Evolutionary conservation across 2,329 filamentous ascomycete species (phyloP), one percentile per base, ranked within the genome.

Genomic region (Beauveria scarabaeidicola): DNA sequence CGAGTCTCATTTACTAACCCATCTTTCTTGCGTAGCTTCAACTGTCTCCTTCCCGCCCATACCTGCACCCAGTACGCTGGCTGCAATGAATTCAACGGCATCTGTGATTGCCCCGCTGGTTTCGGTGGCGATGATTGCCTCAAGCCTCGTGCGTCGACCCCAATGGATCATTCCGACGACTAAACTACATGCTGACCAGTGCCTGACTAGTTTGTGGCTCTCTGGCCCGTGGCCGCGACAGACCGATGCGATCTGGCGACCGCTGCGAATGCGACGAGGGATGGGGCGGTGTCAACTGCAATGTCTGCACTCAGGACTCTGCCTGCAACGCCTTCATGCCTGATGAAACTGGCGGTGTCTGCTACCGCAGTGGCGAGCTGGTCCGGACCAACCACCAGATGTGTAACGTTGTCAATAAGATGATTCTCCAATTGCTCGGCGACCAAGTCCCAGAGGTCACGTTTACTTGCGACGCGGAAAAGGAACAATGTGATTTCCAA

Each of bases 211-310:
- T 96, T 7, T 99, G 94, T 70, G 94, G 93, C 60, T 94, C 92
- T 41, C 80, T 97, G 44, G 84, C 89, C 43, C 87, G 91, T 67
- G 92, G 91, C 64, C 81, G 82, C 65, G 86, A 97, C 67, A 83
- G 94, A 66, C 83, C 87, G 23, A 86, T 90, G 70, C 84, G 94
- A 69, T 77, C 84, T 56, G 85, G 84, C 63, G 80, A 85, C 61
- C 77, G 79, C 44, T 99, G 94, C 75, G 78, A 91, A 46, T 99
- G 94, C 73, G 88, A 92, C 69, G 89, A 96, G 41, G 94, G 94
- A 59, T 99, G 94, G 94, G 84, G 84, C 44, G 94, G 94, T 64
- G 93, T 99, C 76, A 99, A 99, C 78, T 99, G 94, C 83, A 99
- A 94, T 68, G 90, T 99, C 60, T 99, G 94, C 75, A 86, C 88